These are phyloP conservation scores for Eucalyptus cloeziana DNA, from an alignment of 345 rosid genomes.

Conservation along the genomic window DNA sequence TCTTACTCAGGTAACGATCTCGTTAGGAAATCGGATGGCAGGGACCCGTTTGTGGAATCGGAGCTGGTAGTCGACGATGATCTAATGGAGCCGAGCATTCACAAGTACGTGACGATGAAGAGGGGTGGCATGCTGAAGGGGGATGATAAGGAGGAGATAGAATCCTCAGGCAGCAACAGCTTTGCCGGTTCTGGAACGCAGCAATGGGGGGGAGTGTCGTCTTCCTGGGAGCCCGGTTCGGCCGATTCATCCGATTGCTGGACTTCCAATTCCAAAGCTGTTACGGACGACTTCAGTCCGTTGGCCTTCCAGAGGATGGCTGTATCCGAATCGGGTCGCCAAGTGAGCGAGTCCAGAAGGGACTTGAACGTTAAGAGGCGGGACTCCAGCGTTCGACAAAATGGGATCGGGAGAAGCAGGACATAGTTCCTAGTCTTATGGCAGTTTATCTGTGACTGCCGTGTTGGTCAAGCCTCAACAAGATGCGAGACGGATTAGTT, in stretches of 20 bases:
- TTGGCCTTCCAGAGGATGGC: constrained; percentile 14
- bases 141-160: constrained; percentile 65
- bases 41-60: constrained; percentile 59
- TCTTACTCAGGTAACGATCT: not conserved
- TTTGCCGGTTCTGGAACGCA: constrained; percentile 34
- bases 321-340: constrained; percentile 11
- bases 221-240: constrained; percentile 67
- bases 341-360: constrained; percentile 1
- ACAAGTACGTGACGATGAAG: constrained; percentile 74
- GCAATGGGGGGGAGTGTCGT: constrained; percentile 39
- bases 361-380: constrained; percentile 24
- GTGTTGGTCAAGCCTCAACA: not conserved
- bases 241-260: constrained; percentile 68
- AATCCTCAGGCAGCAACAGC: constrained; percentile 94
- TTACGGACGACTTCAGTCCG: not conserved
- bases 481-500: not conserved
- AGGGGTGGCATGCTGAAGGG: constrained; percentile 31
- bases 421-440: not conserved
- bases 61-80: constrained; percentile 42
- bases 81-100: constrained; percentile 73
- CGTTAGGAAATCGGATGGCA: not conserved
- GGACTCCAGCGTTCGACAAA: not conserved
- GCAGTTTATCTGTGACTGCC: not conserved
- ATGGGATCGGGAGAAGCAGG: constrained; percentile 30
- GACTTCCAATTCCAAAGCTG: constrained; percentile 25